Evolutionary conservation across 345 rosid species (phyloP), one percentile per base, ranked within the genome.

Genomic region (Erucastrum elatum): DNA sequence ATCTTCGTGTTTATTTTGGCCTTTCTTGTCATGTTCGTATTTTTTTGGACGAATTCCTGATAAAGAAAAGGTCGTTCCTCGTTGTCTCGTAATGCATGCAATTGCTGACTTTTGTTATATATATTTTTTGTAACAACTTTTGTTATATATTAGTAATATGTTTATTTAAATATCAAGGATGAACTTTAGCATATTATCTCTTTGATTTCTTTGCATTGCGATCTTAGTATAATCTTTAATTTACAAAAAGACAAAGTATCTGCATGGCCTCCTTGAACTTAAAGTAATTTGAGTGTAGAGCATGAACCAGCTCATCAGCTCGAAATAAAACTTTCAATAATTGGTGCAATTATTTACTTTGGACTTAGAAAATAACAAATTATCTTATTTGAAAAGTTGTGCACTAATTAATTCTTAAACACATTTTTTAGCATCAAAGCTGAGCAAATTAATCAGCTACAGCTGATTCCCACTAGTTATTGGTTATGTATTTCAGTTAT

Each of bases 261-360:
- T 55, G 31, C 30, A 31, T 70, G 73, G 62, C 16, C 44, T 56
- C 63, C 63, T 53, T 60, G 12, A 53, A 69, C 44, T 53, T 53
- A 53, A 69, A 69, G 73, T 31, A 31, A 30, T 31, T 53, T 53
- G 73, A 70, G 64, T 70, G 74, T 15, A 53, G 26, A 53, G 63
- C 74, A 70, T 34, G 12, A 70, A 55, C 74, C 74, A 70, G 64
- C 74, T 55, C 74, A 70, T 29, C 65, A 61, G 74, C 51, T 70
- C 37, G 16, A 55, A 31, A 53, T 53, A 30, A n/a, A 46, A 68
- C 29, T 17, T 37, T 66, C 17, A 66, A 66, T 66, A 37, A 9
- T n/a, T 7, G 16, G 39, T 46, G 60, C 61, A 49, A 68, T 29
- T 68, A 49, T 67, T 68, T 29, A 29, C n/a, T 27, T 27, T 68